These are phyloP conservation scores for Yarrowia sp. DNA, from an alignment of 805 yeast species.

Conservation along the genomic window DNA sequence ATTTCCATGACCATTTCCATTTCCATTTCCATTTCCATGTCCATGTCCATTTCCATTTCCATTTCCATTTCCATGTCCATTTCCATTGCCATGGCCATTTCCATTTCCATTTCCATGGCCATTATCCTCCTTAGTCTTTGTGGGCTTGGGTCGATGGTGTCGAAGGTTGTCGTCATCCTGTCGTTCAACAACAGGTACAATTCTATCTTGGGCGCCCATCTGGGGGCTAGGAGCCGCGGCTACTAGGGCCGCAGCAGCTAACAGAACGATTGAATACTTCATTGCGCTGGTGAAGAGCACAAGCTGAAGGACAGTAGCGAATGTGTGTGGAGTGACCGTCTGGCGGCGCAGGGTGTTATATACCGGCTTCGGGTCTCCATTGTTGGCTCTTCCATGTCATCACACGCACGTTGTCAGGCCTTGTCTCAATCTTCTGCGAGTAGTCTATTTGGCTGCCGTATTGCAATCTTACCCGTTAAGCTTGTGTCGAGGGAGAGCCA, in stretches of 20 bases:
- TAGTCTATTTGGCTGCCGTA: constrained; percentile 4
- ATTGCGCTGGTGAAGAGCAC: constrained; percentile 18
- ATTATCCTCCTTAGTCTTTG: not conserved
- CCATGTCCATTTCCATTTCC: too few relatives aligned
- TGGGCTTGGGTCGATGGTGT: not conserved
- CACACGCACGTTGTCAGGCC: constrained; percentile 2
- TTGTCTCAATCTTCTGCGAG: not conserved
- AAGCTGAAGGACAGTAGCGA: constrained; percentile 16
- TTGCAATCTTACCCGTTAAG: not conserved
- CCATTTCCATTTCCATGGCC: too few relatives aligned
- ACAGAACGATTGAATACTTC: constrained; percentile 15
- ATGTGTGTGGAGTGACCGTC: not conserved
- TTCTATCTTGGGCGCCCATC: not conserved
- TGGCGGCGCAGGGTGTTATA: constrained; percentile 16
- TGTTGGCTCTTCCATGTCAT: not conserved
- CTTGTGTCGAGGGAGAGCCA: too few relatives aligned
- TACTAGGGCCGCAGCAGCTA: constrained; percentile 5
- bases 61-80: too few relatives aligned
- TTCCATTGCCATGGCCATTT: too few relatives aligned
- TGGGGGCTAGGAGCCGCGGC: constrained; percentile 15
- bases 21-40: too few relatives aligned
- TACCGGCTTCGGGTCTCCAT: not conserved
- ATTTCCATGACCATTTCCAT: too few relatives aligned
- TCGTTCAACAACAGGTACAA: constrained; percentile 16
- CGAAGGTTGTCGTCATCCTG: not conserved